Base-by-base conservation (phyloP, 768 basidiomycete genomes). In the Panellus pusillus region DNA sequence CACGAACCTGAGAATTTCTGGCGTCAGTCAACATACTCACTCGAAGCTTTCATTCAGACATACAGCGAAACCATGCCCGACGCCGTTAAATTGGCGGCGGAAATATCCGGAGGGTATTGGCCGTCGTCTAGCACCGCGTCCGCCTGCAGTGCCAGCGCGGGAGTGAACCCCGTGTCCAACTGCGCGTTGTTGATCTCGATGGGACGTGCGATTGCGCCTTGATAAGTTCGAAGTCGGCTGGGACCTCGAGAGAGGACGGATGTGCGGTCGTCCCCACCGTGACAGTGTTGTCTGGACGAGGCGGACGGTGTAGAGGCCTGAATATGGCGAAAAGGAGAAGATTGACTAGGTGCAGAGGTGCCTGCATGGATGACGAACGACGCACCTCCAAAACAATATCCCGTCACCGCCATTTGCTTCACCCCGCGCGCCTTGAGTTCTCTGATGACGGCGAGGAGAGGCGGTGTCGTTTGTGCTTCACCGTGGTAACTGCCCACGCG, bases 351-450 rank as follows among this genome's bases (percentile, higher is more conserved):
- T 6, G n/a, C 6, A 24, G 24, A 6, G 24, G 24, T 24, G 24
- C 24, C 24, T 24, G 11, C 14, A 28, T 19, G 13, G 15, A 15
- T 27, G 4, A 17, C 15, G 40, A 5, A 6, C 36, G 18, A 42
- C 20, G 48, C 43, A 58, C 65, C 67, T 8, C 69, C 67, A 40
- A 71, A 67, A 52, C 73, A 75, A 63, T 70, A 73, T 1, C 72
- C 71, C 2, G 70, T 66, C 6, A 70, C 66, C 1, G 63, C 71
- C 40, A 74, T 68, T 29, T 65, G 57, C 12, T 55, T 65, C 32
- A 75, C 63, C 11, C 74, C 76, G 39, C 71, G 38, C 9, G 55
- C 65, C 50, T 70, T 71, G 48, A 77, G 67, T 2, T 61, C 65
- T 6, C 47, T 61, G 20, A 73, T 64, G 44, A 71, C 63, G 7